Base-by-base conservation (phyloP, 306 rosid genomes). In the Quercus robur region DNA sequence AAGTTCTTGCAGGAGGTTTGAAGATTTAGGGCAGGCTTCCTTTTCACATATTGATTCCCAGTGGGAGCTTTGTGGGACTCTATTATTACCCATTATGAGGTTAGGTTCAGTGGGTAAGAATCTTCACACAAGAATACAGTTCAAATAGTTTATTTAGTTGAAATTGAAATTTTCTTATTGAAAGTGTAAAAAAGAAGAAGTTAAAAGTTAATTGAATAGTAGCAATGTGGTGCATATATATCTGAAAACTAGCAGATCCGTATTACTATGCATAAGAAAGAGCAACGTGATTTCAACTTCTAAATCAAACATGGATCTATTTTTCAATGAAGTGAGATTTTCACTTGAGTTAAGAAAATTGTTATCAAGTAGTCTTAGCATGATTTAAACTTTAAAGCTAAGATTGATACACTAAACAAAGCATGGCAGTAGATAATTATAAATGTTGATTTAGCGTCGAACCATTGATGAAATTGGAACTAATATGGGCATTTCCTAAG, bases 231-330 rank as follows among this genome's bases (percentile, higher is more conserved):
- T 28, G 31, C 31, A 28, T 28, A 28, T 28, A 71, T 74, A 95
- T 84, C 99, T 95, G 84, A 71, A 85, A 28, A 28, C 31, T 28
- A 28, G 0, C 31, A 28, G 31, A 28, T 28, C 4, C 31, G 0
- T 28, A 28, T 28, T 28, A 28, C 4, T 28, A 28, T 28, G 31
- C 51, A 64, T 21, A 79, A 56, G 26, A 76, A 77, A 63, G 66
- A 75, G 57, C 8, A 77, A 7, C 78, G 59, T 54, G 57, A 77
- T 80, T 80, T 57, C 62, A 77, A 79, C 82, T 81, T 83, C 69
- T 52, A 58, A 28, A 73, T 69, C 49, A 75, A 38, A 55, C 31
- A 70, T 25, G 35, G 5, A 57, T 68, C 18, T 15, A 44, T 35
- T 38, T 28, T 28, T 28, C 31, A 3, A 28, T 28, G 31, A 28